Conservation (phyloP, 768 basidiomycete species). For the Lactifluus hygrophoroides region DNA sequence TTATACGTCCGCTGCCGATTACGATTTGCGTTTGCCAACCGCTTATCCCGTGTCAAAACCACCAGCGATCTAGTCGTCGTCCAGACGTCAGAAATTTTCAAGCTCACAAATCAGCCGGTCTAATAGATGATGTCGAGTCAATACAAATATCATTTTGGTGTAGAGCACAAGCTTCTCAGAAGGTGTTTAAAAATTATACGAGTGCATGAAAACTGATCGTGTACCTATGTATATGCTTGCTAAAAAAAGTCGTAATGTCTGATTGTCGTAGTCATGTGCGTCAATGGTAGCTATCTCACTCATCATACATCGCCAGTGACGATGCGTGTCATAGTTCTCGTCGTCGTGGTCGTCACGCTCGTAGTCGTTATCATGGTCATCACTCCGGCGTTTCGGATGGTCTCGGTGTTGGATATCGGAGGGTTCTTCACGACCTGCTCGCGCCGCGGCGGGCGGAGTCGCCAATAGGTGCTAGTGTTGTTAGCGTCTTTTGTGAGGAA, state of each 20-base stretch:
- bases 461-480: conserved; percentile 17
- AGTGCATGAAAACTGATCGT: neutral
- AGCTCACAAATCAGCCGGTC: neutral
- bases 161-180: conserved; percentile 33
- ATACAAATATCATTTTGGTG: neutral
- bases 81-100: neutral
- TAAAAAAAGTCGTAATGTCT: neutral
- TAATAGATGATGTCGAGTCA: neutral
- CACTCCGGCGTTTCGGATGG: conserved; percentile 6
- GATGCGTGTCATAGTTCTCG: conserved; percentile 17
- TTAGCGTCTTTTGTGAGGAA: conserved; percentile 15
- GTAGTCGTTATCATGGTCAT: conserved; percentile 19
- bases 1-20: too few species aligned
- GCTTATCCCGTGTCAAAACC: too few species aligned
- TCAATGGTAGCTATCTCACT: neutral
- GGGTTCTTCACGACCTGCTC: conserved; percentile 19
- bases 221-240: neutral
- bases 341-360: conserved; percentile 17
- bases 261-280: neutral
- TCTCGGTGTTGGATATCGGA: conserved; percentile 11
- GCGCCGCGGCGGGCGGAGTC: conserved; percentile 13
- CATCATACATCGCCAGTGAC: conserved; percentile 12
- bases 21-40: too few species aligned
- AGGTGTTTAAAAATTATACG: neutral
- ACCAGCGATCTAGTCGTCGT: neutral